Conservation (phyloP, 1,284 basidiomycete genomes). For the Malassezia restricta region DNA sequence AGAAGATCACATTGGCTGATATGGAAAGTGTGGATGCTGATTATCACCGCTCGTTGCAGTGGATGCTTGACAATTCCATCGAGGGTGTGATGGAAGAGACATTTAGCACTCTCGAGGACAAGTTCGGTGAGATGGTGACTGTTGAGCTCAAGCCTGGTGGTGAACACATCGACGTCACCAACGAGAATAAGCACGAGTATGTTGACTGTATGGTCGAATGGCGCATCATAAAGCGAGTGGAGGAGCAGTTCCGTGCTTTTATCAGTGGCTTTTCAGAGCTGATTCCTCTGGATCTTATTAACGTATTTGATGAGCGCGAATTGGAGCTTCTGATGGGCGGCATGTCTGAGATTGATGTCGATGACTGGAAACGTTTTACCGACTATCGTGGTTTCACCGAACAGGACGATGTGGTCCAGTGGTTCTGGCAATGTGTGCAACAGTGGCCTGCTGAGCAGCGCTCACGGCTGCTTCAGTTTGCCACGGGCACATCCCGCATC, state of each 20-base stretch:
- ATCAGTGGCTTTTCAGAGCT: conserved; percentile 90
- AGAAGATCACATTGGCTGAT: conserved; percentile 43
- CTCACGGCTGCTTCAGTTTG: conserved; percentile 78
- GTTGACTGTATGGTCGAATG: conserved; percentile 88
- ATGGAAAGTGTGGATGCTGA: conserved; percentile 45
- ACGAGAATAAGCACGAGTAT: conserved; percentile 98
- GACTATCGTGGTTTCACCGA: conserved; percentile 53
- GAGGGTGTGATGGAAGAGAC: conserved; percentile 44
- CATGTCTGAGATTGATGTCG: conserved; percentile 89
- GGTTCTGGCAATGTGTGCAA: conserved; percentile 99
- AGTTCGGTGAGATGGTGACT: conserved; percentile 89
- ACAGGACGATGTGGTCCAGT: conserved; percentile 66
- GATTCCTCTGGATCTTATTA: conserved; percentile 84
- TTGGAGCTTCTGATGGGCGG: conserved; percentile 84
- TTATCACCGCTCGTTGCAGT: conserved; percentile 76
- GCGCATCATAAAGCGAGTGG: conserved; percentile 78
- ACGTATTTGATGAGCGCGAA: conserved; percentile 95
- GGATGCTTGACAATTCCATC: conserved; percentile 59
- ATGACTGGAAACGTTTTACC: conserved; percentile 57
- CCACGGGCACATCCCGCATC: conserved; percentile 89
- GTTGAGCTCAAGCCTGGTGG: conserved; percentile 84
- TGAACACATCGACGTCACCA: conserved; percentile 70
- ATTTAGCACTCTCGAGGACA: conserved; percentile 65
- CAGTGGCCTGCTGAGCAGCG: conserved; percentile 94
- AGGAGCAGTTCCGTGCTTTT: conserved; percentile 90